Base-by-base conservation (phyloP, 805 yeast species). In the Lipomyces yamadae region DNA sequence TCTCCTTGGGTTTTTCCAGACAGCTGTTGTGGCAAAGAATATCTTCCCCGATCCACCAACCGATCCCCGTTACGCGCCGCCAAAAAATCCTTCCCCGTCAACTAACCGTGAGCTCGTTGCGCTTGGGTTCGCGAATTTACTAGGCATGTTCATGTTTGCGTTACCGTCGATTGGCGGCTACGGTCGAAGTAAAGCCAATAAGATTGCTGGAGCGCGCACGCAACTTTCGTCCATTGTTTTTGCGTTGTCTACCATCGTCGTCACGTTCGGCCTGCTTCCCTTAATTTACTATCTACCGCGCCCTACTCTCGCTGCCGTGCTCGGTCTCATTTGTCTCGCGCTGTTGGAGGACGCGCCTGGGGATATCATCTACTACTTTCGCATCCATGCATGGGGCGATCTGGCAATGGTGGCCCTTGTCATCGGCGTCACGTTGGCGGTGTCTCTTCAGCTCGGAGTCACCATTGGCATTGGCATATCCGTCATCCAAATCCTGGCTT, bases 131-230 rank as follows among this genome's bases (percentile, higher is more conserved):
- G 86, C 89, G 63, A 94, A 93, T 72, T 67, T 92, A 1, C 78
- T 83, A 0, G 87, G 88, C 0, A 84, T 91, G 2, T 64, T 80
- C 39, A 78, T 84, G 63, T 79, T 84, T 39, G 89, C 92, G 0
- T 79, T 94, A 15, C 98, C 99, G 0, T 86, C 96, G 0, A 93
- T 93, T 81, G 99, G 98, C 8, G 98, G 98, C 0, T 94, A 93
- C 75, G 98, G 97, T 1, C 84, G 98, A 73, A 89, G 97, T 18
- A 92, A 90, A 74, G 88, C 94, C 66, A 94, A 94, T 78, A 89
- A 93, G 0, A 80, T 92, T 61, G 86, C 92, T 13, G 97, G 97
- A 4, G 98, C 96, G 0, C 86, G 85, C 70, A 90, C 97, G 0
- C 93, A 93, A 10, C 80, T 88, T 75, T 85, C 95, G n/a, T 96